phyloP scores from a whole-genome alignment of 202 grass and related monocot species.

The Saccharum hybrid region DNA sequence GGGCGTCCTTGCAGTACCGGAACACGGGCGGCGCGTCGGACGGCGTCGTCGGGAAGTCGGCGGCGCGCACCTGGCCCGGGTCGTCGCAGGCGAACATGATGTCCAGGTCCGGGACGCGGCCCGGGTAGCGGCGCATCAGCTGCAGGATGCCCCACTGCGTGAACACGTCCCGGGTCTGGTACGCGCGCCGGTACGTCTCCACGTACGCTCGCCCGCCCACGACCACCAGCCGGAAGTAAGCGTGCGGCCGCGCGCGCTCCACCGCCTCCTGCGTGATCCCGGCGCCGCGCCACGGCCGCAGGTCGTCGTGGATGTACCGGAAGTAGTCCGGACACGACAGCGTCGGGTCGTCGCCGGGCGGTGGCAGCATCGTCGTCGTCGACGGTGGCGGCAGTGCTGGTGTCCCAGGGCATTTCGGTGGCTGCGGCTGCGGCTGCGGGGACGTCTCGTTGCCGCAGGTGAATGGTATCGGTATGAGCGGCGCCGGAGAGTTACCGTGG shows the following conservation, averaged over 20 bases:
- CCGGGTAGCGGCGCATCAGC: conserved; percentile 55
- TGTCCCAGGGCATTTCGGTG: background rate
- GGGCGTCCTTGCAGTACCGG: conserved; percentile 71
- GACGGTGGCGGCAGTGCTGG: background rate
- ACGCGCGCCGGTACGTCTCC: conserved; percentile 53
- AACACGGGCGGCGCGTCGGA: conserved; percentile 58
- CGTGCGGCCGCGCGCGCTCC: conserved; percentile 45
- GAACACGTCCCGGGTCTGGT: conserved; percentile 64
- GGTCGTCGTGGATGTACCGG: conserved; percentile 73
- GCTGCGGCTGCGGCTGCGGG: no score
- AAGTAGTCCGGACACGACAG: conserved; percentile 69
- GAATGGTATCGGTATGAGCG: conserved; percentile 1
- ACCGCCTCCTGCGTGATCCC: conserved; percentile 65
- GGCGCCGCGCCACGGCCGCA: conserved; percentile 49
- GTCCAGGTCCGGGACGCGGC: conserved; percentile 64
- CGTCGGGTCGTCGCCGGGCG: background rate
- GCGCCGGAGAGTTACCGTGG: background rate
- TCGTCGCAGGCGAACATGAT: conserved; percentile 77
- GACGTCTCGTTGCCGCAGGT: conserved; percentile 33
- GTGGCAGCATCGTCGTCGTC: background rate
- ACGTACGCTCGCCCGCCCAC: conserved; percentile 58
- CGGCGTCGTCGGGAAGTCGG: background rate
- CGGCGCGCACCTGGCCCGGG: conserved; percentile 41
- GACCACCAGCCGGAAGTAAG: conserved; percentile 66
- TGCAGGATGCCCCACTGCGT: conserved; percentile 75